Evolutionary conservation across 176 grass and related monocot species (phyloP).

Genomic region (Eremochloa ophiuroides): DNA sequence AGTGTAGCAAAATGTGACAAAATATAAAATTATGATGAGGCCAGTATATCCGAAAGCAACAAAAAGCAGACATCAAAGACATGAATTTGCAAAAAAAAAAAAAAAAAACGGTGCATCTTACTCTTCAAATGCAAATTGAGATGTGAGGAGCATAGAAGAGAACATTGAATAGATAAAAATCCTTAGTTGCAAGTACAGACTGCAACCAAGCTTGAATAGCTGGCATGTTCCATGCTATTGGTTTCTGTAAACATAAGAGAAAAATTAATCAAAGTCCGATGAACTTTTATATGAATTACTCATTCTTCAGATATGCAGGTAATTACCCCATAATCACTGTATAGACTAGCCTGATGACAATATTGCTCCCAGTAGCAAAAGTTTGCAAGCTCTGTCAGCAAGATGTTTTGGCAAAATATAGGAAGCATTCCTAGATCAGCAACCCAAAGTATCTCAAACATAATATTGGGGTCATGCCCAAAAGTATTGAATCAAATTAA

Average conservation of each 20-base stretch:
- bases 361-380: slow-evolving; percentile 78
- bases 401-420: slow-evolving; percentile 64
- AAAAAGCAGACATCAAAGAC: not conserved
- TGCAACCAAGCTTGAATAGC: slow-evolving; percentile 74
- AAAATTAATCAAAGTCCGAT: not conserved
- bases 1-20: slow-evolving; percentile 76
- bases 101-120: slow-evolving; percentile 45
- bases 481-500: not conserved
- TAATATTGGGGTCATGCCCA: not conserved
- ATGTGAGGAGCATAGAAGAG: slow-evolving; percentile 64
- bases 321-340: slow-evolving; percentile 69
- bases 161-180: slow-evolving; percentile 91
- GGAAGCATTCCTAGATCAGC: slow-evolving; percentile 88
- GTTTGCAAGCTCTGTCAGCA: slow-evolving; percentile 71
- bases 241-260: slow-evolving; percentile 57
- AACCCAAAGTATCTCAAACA: slow-evolving; percentile 74
- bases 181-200: slow-evolving; percentile 57
- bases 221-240: slow-evolving; percentile 75
- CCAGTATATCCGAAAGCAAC: not conserved
- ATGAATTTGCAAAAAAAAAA: not conserved
- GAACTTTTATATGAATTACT: not conserved
- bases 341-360: slow-evolving; percentile 68
- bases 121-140: slow-evolving; percentile 78
- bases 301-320: slow-evolving; percentile 11
- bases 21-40: not conserved